A percentile compares a stretch with the other conserved stretches of the same genome.
Evolutionary conservation across 768 basidiomycete genomes (phyloP).

Genomic region (Termitomyces sp.): DNA sequence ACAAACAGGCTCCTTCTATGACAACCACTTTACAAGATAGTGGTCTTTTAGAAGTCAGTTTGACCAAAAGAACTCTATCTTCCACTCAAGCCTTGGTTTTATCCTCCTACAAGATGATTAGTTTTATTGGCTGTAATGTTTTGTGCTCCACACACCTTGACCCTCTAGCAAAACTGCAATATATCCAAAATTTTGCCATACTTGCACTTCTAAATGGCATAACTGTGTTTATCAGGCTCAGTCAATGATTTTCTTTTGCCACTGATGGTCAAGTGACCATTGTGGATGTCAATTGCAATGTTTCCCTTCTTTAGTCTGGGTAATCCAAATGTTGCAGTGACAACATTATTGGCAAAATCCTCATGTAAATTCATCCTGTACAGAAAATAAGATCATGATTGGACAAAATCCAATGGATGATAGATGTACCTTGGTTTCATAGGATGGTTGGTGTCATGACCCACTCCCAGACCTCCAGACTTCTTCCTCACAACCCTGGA

Average conservation of each 20-base stretch:
- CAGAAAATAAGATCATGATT: neutral
- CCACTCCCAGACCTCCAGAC: too few relatives aligned
- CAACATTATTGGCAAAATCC: slow-evolving; percentile 30
- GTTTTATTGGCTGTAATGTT: neutral
- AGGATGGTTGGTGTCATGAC: slow-evolving; percentile 9
- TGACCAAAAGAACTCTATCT: slow-evolving; percentile 39
- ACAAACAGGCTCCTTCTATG: neutral
- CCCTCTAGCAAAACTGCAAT: slow-evolving; percentile 40
- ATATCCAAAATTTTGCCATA: slow-evolving; percentile 44
- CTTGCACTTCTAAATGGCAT: slow-evolving; percentile 40
- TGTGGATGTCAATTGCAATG: slow-evolving; percentile 40
- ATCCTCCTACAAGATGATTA: slow-evolving; percentile 24
- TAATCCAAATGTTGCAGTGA: slow-evolving; percentile 50
- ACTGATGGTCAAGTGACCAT: slow-evolving; percentile 41
- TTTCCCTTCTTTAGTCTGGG: slow-evolving; percentile 48
- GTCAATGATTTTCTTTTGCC: slow-evolving; percentile 31
- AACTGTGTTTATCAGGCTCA: slow-evolving; percentile 29
- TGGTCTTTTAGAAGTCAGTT: slow-evolving; percentile 39
- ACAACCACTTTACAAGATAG: slow-evolving; percentile 16
- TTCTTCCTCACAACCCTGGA: too few relatives aligned
- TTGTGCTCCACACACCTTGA: too few relatives aligned
- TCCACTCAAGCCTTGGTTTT: slow-evolving; percentile 44
- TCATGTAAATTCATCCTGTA: slow-evolving; percentile 45
- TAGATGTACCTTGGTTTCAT: slow-evolving; percentile 18
- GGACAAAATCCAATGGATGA: neutral